Evolutionary conservation across 345 rosid species (phyloP).

Genomic region (Cardamine occulta): DNA sequence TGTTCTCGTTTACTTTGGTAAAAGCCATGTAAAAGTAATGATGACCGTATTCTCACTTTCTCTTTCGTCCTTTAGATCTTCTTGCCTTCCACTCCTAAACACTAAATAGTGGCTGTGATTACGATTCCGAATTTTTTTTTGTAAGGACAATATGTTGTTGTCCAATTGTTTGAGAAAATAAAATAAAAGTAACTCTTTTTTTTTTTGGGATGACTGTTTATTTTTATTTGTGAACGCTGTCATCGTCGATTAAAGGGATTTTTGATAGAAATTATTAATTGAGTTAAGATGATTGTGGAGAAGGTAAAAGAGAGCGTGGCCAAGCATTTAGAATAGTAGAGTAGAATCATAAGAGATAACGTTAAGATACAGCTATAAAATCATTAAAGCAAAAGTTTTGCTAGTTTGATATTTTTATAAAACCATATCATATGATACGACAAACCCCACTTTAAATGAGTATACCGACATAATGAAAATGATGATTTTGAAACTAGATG

Average conservation of each 20-base stretch:
- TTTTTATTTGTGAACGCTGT: background rate
- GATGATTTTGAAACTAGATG: slow-evolving; percentile 13
- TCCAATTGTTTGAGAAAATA: background rate
- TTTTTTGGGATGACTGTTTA: background rate
- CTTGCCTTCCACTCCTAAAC: slow-evolving; percentile 33
- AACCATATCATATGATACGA: slow-evolving; percentile 11
- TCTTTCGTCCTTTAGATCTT: slow-evolving; percentile 22
- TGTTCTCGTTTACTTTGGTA: slow-evolving; percentile 28
- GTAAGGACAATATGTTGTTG: background rate
- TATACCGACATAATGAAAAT: slow-evolving; percentile 26
- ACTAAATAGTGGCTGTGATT: background rate
- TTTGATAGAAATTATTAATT: background rate
- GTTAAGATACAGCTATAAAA: slow-evolving; percentile 11
- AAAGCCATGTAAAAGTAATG: slow-evolving; percentile 5
- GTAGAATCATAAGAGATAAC: background rate
- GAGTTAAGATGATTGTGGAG: slow-evolving; percentile 5
- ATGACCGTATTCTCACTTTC: slow-evolving; percentile 27
- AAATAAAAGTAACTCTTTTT: background rate
- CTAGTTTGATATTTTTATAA: slow-evolving; percentile 3
- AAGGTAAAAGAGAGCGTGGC: slow-evolving; percentile 7
- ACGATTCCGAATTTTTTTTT: slow-evolving; percentile 9
- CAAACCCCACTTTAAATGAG: slow-evolving; percentile 4
- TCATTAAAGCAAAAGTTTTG: slow-evolving; percentile 9
- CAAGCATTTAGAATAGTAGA: background rate
- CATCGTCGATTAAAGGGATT: background rate